Evolutionary conservation across 768 basidiomycete genomes (phyloP), one percentile per base, ranked within the genome.

Genomic region (Hirschioporus abietinus): DNA sequence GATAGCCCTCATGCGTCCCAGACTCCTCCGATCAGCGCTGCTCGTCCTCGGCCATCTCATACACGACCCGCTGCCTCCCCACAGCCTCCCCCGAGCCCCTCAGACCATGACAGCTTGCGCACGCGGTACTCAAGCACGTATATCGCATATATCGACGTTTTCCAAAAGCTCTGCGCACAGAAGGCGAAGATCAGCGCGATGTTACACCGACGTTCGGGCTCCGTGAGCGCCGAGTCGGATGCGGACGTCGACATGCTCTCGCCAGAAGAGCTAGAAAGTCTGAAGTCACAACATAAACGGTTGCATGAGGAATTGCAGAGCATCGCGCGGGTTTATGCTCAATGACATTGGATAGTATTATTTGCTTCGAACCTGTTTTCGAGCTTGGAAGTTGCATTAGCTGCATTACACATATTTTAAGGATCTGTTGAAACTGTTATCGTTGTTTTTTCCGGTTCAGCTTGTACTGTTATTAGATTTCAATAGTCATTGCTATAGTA

Each of bases 211-310:
- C 70, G 74, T 24, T 35, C 63, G 26, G 74, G 73, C 30, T 78
- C 73, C 35, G 70, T 71, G 52, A 52, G 42, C 42, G 80, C 78
- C 17, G 87, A 86, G 69, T 86, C 84, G 12, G 85, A 85, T 65
- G 83, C 78, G 7, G 87, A 87, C 68, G 72, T 79, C 23, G 85
- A 86, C 61, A 66, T 88, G 52, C 73, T 88, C 79, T 82, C 82
- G 67, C 72, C 78, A 2, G 85, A 88, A 35, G 87, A 86, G 18
- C 68, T 89, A 66, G 70, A 74, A 64, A 79, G 77, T 65, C 71
- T 88, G 26, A 79, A 75, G 64, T 70, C 71, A 9, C 80, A 83
- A 9, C 80, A 87, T 71, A 77, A 78, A 67, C 77, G 77, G 58
- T 78, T 83, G 68, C 78, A 80, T 70, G 79, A 79, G n/a, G 88